phyloP scores from a whole-genome alignment of 73 alveolate species.

The Stentor coeruleus region DNA sequence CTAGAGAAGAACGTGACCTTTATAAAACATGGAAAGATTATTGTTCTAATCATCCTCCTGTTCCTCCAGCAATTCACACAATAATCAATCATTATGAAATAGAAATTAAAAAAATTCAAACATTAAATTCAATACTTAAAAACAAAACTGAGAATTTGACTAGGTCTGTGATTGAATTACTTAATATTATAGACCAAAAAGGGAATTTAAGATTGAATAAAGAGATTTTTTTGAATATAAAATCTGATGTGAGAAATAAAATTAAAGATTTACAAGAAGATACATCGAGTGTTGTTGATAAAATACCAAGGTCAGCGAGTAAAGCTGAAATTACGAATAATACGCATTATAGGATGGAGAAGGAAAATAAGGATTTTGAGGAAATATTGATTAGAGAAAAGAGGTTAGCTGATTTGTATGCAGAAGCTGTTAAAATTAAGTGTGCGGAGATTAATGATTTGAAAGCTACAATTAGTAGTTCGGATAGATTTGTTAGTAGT shows the following conservation, averaged over 20 bases:
- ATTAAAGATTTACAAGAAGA: no score
- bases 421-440: not conserved
- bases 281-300: no score
- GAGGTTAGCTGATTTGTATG: not conserved
- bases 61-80: not conserved
- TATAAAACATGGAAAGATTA: not conserved
- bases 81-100: not conserved
- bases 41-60: not conserved
- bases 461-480: not conserved
- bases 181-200: no score
- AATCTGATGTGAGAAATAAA: no score
- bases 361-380: not conserved
- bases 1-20: not conserved
- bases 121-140: not conserved
- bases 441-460: not conserved
- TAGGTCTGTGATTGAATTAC: no score
- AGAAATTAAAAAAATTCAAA: not conserved
- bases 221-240: no score
- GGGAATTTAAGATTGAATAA: no score
- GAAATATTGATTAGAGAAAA: not conserved
- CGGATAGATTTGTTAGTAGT: not conserved
- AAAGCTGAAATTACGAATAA: no score
- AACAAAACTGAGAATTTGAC: no score
- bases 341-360: not conserved
- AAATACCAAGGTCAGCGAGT: no score